Conservation (phyloP, 2,329 filamentous ascomycete genomes). For the Hansfordia pulvinata region DNA sequence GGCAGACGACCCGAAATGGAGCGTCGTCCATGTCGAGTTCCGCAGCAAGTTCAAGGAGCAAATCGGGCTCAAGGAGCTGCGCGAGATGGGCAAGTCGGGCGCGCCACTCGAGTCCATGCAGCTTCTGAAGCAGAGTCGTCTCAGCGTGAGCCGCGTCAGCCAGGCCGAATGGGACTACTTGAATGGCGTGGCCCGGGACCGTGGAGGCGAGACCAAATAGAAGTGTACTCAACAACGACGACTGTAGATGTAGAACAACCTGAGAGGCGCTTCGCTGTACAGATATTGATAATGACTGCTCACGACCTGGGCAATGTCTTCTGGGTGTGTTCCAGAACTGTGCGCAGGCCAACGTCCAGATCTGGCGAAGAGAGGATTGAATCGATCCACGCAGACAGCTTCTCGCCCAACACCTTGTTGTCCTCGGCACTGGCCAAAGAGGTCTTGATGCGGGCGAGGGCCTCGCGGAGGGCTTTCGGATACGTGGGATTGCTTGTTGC, state of each 20-base stretch:
- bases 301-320: constrained; percentile 12
- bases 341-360: constrained; percentile 40
- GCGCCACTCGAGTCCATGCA: constrained; percentile 62
- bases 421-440: constrained; percentile 30
- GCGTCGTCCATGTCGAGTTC: constrained; percentile 78
- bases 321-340: constrained; percentile 39
- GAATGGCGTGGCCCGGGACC: constrained; percentile 31
- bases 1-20: constrained; percentile 64
- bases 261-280: background rate
- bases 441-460: constrained; percentile 47
- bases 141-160: constrained; percentile 66
- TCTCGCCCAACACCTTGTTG: constrained; percentile 28
- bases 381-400: constrained; percentile 40
- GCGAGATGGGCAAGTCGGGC: constrained; percentile 41
- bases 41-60: constrained; percentile 64
- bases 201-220: constrained; percentile 12
- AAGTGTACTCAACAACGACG: background rate
- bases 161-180: constrained; percentile 53
- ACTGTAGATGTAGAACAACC: no score
- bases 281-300: constrained; percentile 7
- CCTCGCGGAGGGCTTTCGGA: constrained; percentile 53
- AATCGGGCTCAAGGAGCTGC: constrained; percentile 59
- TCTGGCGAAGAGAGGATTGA: constrained; percentile 31
- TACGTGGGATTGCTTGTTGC: constrained; percentile 54
- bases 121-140: constrained; percentile 64